A percentile compares a stretch with the other conserved stretches of the same genome.
phyloP scores from a whole-genome alignment of 352 stramenopile species.

The Pythium brassicae region DNA sequence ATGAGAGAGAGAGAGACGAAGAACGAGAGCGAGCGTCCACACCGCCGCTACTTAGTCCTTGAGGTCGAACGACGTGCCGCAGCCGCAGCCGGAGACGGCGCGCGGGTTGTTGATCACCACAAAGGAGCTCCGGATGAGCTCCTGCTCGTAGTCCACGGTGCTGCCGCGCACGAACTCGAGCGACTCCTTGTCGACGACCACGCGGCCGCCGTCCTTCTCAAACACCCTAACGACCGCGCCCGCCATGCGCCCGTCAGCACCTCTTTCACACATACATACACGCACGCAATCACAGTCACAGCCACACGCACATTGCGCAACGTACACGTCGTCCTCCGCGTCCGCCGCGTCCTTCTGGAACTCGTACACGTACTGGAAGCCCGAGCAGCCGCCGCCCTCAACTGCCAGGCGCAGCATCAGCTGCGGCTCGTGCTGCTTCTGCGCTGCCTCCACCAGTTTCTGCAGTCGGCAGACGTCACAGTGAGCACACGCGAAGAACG shows the following conservation, averaged over 20 bases:
- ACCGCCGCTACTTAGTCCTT: too few relatives aligned
- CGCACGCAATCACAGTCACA: too few relatives aligned
- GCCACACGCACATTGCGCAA: too few relatives aligned
- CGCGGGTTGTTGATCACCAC: conserved; percentile 97
- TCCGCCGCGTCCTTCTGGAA: conserved; percentile 65
- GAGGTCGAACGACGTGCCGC: conserved; percentile 96
- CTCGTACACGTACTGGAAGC: conserved; percentile 92
- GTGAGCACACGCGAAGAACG: not conserved
- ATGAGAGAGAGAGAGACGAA: too few relatives aligned
- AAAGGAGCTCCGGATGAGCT: conserved; percentile 97
- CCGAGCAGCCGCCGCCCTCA: conserved; percentile 90
- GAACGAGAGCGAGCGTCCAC: too few relatives aligned
- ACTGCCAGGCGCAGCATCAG: conserved; percentile 87
- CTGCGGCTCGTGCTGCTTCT: conserved; percentile 48
- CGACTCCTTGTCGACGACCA: conserved; percentile 92
- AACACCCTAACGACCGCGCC: conserved; percentile 46
- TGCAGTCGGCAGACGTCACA: conserved; percentile 8
- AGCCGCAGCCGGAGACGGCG: conserved; percentile 95
- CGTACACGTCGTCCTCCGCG: conserved; percentile 49
- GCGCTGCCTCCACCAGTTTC: conserved; percentile 54
- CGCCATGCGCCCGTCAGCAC: too few relatives aligned
- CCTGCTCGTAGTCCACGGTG: conserved; percentile 96
- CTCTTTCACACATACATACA: too few relatives aligned
- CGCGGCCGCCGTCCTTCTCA: conserved; percentile 76
- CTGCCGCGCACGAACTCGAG: conserved; percentile 92